Evolutionary conservation across 257 asterid genomes (phyloP), one percentile per base, ranked within the genome.

Genomic region (Forsythia suspensa): DNA sequence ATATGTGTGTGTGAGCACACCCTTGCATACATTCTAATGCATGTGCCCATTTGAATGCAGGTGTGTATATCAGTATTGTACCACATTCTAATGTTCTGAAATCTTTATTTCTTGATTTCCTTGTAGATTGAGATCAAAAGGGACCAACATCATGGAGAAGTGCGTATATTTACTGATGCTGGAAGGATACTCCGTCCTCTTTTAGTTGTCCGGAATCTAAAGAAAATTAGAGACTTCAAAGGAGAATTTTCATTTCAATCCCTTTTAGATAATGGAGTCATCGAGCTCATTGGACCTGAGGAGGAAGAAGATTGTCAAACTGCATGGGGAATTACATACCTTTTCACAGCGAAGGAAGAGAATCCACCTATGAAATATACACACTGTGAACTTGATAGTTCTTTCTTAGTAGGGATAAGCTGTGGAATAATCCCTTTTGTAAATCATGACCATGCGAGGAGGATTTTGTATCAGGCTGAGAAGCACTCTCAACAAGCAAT

Each of bases 171-270:
- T 82, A 85, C 94, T 37, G 99, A 96, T 82, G 91, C 97, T 20
- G 99, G 99, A 84, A 92, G 99, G 82, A 92, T 96, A 72, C 90
- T 94, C 52, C 97, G 99, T 18, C 99, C 99, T 7, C 99, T 96
- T 73, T 82, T 94, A 67, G 91, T 96, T 71, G 97, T 91, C 65
- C 92, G 83, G 21, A 96, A 94, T 75, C 36, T 94, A 43, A 87
- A 84, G 84, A 91, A 87, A 66, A 84, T 92, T 37, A 87, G 83
- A 83, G 81, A 76, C 43, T 51, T 90, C 80, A 91, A 92, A 84
- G 95, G 95, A 70, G 89, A 86, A 15, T 90, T 66, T 61, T 72
- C 85, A 12, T 94, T 92, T 81, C 91, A 92, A 76, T 71, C 89
- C 66, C 95, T 94, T 80, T 77, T 96, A 40, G 91, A 90, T 55